A percentile compares a stretch with the other conserved stretches of the same genome.
phyloP scores from a whole-genome alignment of 306 rosid genomes.

The Gynostemma pentaphyllum region DNA sequence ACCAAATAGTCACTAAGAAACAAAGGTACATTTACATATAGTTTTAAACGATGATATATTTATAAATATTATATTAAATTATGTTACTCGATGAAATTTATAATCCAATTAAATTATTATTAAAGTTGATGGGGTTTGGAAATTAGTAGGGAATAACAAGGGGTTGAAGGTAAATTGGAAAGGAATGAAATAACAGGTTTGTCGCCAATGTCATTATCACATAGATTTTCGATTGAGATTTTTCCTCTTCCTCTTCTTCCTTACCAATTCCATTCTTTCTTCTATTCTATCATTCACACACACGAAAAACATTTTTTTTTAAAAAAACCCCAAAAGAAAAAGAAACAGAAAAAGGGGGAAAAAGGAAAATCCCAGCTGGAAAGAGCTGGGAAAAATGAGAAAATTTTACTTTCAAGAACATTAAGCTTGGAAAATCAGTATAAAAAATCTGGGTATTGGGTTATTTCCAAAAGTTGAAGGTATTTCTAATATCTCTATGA shows the following conservation, averaged over 20 bases:
- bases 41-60: too few relatives aligned
- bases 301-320: not conserved
- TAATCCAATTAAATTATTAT: not conserved
- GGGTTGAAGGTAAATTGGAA: conserved; percentile 19
- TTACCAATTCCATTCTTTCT: conserved; percentile 14
- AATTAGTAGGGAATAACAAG: not conserved
- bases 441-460: not conserved
- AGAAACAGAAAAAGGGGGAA: too few relatives aligned
- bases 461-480: not conserved
- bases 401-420: not conserved
- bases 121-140: too few relatives aligned
- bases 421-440: not conserved
- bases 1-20: too few relatives aligned
- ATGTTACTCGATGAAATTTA: too few relatives aligned
- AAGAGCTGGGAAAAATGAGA: not conserved
- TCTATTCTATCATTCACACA: not conserved
- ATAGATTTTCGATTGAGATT: conserved; percentile 74
- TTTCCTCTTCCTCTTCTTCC: conserved; percentile 19
- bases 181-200: conserved; percentile 55
- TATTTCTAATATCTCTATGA: not conserved
- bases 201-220: conserved; percentile 63
- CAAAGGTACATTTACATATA: too few relatives aligned
- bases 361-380: not conserved
- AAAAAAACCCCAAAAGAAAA: not conserved
- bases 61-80: too few relatives aligned